Conservation (phyloP, 148 eudicot species). For the Chenopodium formosanum region DNA sequence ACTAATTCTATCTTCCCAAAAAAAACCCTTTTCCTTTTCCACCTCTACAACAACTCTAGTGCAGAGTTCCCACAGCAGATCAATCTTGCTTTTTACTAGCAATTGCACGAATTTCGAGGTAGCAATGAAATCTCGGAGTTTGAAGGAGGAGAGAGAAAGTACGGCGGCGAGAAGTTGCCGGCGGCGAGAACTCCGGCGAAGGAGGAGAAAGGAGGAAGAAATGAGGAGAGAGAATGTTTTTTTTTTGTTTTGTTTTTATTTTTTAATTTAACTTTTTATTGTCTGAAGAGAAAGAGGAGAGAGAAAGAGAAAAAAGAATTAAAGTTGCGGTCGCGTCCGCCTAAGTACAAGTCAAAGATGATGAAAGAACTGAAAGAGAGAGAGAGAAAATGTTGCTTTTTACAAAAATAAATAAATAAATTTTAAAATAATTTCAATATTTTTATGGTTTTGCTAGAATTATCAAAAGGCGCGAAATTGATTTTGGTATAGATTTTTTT, state of each 20-base stretch:
- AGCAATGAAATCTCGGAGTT: background rate
- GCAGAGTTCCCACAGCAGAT: constrained; percentile 21
- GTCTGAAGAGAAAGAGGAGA: constrained; percentile 6
- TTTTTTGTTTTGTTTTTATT: background rate
- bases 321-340: constrained; percentile 34
- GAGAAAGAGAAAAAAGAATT: constrained; percentile 24
- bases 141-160: background rate
- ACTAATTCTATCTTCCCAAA: background rate
- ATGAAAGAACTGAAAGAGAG: background rate
- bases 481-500: too few species aligned
- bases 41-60: background rate
- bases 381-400: too few species aligned
- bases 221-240: constrained; percentile 7
- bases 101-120: constrained; percentile 14
- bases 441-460: too few species aligned
- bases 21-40: background rate
- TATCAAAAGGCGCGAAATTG: too few species aligned
- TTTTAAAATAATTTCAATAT: too few species aligned
- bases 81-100: constrained; percentile 6
- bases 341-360: constrained; percentile 51
- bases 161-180: constrained; percentile 12
- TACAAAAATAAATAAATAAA: too few species aligned
- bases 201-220: constrained; percentile 13
- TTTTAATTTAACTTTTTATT: background rate
- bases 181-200: background rate